A percentile compares a stretch with the other conserved stretches of the same genome.
phyloP scores from a whole-genome alignment of 176 grass and related monocot genomes.

The Phoenix dactylifera region DNA sequence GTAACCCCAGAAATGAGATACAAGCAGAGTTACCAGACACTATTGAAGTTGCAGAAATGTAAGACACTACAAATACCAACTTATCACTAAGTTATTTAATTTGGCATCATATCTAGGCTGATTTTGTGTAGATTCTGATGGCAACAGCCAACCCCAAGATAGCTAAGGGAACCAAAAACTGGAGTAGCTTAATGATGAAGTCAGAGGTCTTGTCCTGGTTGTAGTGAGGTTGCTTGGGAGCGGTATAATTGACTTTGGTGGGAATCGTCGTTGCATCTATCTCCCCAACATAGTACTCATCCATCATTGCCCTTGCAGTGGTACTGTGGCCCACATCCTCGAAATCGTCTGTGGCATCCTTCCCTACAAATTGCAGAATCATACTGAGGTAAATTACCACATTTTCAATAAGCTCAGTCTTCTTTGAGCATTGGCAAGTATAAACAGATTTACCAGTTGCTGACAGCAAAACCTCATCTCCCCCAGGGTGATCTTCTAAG shows the following conservation, averaged over 20 bases:
- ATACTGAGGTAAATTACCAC: too few species aligned
- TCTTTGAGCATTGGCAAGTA: too few species aligned
- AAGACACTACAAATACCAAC: too few species aligned
- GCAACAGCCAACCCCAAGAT: conserved; percentile 14
- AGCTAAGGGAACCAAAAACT: conserved; percentile 9
- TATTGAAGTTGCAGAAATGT: too few species aligned
- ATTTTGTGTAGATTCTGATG: conserved; percentile 16
- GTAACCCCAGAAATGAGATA: too few species aligned
- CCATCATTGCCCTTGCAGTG: conserved; percentile 16
- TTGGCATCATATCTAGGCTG: too few species aligned
- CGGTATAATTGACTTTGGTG: conserved; percentile 16
- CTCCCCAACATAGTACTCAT: conserved; percentile 31
- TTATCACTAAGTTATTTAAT: too few species aligned
- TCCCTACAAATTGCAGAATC: neutral
- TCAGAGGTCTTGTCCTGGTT: conserved; percentile 17
- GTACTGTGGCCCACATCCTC: neutral
- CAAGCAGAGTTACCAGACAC: too few species aligned
- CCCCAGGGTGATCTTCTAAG: conserved; percentile 93
- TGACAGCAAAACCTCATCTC: conserved; percentile 82
- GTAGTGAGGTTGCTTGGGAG: conserved; percentile 11
- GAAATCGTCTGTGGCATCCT: conserved; percentile 2
- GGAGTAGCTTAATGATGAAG: conserved; percentile 8
- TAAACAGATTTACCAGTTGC: conserved; percentile 53
- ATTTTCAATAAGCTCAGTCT: too few species aligned
- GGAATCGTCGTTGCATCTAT: conserved; percentile 15